phyloP scores from a whole-genome alignment of 108 stramenopile species.

The Cyclotella cryptica region DNA sequence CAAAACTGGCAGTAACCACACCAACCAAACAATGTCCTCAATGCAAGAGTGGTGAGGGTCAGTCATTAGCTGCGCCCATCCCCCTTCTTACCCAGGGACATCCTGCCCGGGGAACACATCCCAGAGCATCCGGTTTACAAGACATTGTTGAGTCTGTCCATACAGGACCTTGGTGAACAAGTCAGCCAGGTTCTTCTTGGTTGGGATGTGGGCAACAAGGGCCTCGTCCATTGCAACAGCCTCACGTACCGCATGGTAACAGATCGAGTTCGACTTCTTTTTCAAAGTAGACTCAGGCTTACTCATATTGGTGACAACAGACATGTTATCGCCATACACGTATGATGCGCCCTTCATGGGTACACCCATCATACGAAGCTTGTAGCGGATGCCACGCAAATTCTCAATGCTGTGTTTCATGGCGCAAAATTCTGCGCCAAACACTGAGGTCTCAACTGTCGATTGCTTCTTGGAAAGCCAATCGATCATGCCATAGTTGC shows the following conservation, averaged over 20 bases:
- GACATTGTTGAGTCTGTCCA: not conserved
- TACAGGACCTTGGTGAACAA: constrained; percentile 50
- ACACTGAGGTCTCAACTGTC: constrained; percentile 34
- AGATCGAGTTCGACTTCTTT: not conserved
- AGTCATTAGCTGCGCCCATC: no score
- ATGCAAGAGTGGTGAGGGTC: no score
- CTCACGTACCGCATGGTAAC: no score
- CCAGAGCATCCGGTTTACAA: not conserved
- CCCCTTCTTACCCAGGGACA: no score
- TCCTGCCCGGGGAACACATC: not conserved
- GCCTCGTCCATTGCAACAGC: not conserved
- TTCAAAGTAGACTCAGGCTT: not conserved
- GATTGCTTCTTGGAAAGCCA: constrained; percentile 44
- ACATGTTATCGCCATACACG: no score
- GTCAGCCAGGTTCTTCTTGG: constrained; percentile 53
- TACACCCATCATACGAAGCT: constrained; percentile 49
- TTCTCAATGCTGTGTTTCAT: no score
- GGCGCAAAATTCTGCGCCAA: not conserved
- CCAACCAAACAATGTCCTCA: no score
- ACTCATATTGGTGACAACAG: not conserved
- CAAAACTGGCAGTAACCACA: no score
- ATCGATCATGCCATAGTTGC: constrained; percentile 17
- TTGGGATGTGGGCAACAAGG: constrained; percentile 21
- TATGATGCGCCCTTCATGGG: constrained; percentile 34
- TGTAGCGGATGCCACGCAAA: constrained; percentile 12